Percentiles rank a stretch among this genome's conserved stretches.
Conservation (phyloP, 179 eudicot genomes). For the Patellifolia procumbens region DNA sequence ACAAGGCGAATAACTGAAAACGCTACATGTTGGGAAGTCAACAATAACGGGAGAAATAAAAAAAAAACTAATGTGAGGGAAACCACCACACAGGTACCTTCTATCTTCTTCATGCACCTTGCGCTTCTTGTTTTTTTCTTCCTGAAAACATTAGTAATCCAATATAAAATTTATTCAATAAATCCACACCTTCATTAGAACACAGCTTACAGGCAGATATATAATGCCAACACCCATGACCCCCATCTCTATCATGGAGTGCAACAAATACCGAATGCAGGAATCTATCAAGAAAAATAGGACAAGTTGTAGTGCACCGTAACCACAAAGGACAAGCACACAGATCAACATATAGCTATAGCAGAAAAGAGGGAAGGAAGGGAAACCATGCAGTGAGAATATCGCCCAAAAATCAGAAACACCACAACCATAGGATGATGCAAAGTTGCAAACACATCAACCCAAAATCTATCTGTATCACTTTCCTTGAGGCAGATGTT, state of each 20-base stretch:
- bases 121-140: slow-evolving; percentile 69
- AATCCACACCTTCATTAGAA: background rate
- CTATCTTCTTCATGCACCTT: slow-evolving; percentile 73
- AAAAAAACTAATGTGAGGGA: background rate
- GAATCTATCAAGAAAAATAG: background rate
- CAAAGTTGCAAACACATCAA: slow-evolving; percentile 4
- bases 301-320: background rate
- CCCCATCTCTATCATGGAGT: slow-evolving; percentile 15
- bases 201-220: background rate
- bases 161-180: slow-evolving; percentile 13
- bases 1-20: background rate
- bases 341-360: background rate
- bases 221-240: slow-evolving; percentile 16
- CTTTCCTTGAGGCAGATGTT: background rate
- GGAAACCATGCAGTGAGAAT: background rate
- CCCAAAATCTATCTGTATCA: background rate
- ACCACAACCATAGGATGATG: background rate
- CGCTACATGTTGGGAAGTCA: background rate
- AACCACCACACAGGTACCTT: slow-evolving; percentile 46
- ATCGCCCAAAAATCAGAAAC: background rate
- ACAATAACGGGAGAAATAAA: background rate
- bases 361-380: background rate
- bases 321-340: slow-evolving; percentile 15
- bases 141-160: slow-evolving; percentile 47
- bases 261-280: slow-evolving; percentile 1